Base-by-base conservation (phyloP, 768 basidiomycete species). In the Termitomyces sp. region DNA sequence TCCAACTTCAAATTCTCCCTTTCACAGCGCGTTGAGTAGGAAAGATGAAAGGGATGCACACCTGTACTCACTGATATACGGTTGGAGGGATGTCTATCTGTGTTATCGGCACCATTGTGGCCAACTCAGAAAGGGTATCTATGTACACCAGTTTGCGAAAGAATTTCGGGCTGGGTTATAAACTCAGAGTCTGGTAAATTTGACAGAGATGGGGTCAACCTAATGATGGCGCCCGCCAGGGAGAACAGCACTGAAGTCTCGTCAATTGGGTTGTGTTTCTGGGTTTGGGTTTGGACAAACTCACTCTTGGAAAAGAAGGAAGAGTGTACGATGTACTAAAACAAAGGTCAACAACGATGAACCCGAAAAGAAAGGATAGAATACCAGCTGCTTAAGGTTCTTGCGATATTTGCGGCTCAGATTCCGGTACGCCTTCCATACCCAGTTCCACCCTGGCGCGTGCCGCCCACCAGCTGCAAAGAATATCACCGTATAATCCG, bases 391-490 rank as follows among this genome's bases (percentile, higher is more conserved):
- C 70, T 94, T 94, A 57, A 94, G 70, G 66, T 94, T 92, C 75
- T 94, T 94, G 54, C 92, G 81, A 66, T 92, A 94, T 69, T 91
- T 92, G 54, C 88, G 77, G 67, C 80, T 90, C 46, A 89, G 74
- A 65, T 87, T 87, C 24, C 90, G 80, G 69, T 93, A 93, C 0
- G 90, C 89, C 66, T 90, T 92, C 92, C 92, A 94, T 10, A 94
- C 81, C 92, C 92, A 94, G 62, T 86, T 90, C 90, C 90, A 93
- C 26, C 81, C 80, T 5, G 92, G 92, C 2, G 84, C 81, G 71
- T 92, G 77, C 60, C 75, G 77, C 7, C 83, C 83, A 26, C 90
- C 92, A 1, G 92, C 88, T 28, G 92, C 90, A 61, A 94, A 89
- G 71, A 93, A 92, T 4, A 93, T 82, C 22, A 94, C 85, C 3